These are phyloP conservation scores for Maudiozyma pseudohumilis DNA, from an alignment of 805 yeast species.

Conservation along the genomic window DNA sequence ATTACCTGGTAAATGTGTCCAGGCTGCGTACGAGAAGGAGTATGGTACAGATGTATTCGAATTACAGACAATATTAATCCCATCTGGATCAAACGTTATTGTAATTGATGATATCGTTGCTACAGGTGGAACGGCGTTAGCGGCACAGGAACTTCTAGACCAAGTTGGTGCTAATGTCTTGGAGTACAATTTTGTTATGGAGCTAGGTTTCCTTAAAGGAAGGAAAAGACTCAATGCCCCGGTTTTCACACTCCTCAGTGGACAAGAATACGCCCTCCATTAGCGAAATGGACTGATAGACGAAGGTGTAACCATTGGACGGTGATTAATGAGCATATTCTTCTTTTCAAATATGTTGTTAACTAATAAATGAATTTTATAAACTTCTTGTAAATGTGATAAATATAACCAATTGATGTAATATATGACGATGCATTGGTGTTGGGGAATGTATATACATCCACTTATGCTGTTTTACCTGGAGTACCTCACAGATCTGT, in stretches of 20 bases:
- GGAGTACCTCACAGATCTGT: slow-evolving; percentile 18
- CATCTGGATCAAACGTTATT: slow-evolving; percentile 69
- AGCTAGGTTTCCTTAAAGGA: slow-evolving; percentile 87
- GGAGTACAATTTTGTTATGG: slow-evolving; percentile 84
- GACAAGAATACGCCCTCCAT: slow-evolving; percentile 57
- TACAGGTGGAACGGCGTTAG: slow-evolving; percentile 91
- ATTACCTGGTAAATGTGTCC: slow-evolving; percentile 72
- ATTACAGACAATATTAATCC: slow-evolving; percentile 72
- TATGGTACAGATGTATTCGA: slow-evolving; percentile 86
- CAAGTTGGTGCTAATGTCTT: slow-evolving; percentile 57
- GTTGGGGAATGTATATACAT: neutral
- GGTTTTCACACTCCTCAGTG: slow-evolving; percentile 77
- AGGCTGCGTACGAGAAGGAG: slow-evolving; percentile 75
- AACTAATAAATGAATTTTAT: too few species aligned
- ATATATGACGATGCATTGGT: neutral
- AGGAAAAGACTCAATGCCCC: slow-evolving; percentile 76
- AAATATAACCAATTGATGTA: too few species aligned
- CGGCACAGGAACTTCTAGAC: slow-evolving; percentile 76
- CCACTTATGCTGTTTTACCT: slow-evolving; percentile 10
- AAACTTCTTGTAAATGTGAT: too few species aligned
- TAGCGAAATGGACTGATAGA: too few species aligned
- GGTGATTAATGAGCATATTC: too few species aligned
- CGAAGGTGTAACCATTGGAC: too few species aligned
- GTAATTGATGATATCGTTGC: slow-evolving; percentile 94
- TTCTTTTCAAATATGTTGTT: too few species aligned